Evolutionary conservation across 2,329 filamentous ascomycete species (phyloP), one percentile per base, ranked within the genome.

Genomic region (Stachybotrys elegans): DNA sequence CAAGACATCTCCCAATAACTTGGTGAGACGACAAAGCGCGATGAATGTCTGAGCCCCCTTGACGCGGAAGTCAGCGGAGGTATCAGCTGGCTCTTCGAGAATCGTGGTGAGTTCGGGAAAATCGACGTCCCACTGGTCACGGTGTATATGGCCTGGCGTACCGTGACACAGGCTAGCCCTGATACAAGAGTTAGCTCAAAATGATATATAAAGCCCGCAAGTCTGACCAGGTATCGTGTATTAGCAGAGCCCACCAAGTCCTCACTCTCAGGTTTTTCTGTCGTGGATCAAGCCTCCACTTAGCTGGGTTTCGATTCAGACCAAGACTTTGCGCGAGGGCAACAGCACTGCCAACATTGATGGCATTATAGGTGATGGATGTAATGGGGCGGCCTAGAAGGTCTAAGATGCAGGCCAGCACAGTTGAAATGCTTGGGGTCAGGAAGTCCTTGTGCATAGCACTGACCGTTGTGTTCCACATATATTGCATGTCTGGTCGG

Each of bases 211-310:
- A 35, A 32, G 22, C 12, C 9, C 32, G 17, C 14, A 13, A 17
- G 40, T 22, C 43, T 11, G 22, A 41, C 43, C 43, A 45, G 16
- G 14, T 14, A 27, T 45, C 43, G 22, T 45, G 43, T 14, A 45
- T 45, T 9, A 45, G 31, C 13, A 45, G 13, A n/a, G n/a, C 25
- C 43, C 43, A 45, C 43, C 43, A 45, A 16, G 43, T 23, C 23
- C 29, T 34, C 2, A 41, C 21, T 37, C 43, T 29, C 7, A 45
- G 19, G 19, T 36, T 27, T 22, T 45, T 45, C 21, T 45, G 43
- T 21, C 37, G 37, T 21, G 14, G 16, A 17, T 45, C 37, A 16
- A 45, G 36, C 11, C 37, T 36, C 43, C 43, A 45, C 13, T 41
- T 31, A 5, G 21, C 19, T 12, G 43, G 43, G 22, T 45, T 27